phyloP scores from a whole-genome alignment of 208 protist species.

The Herpetomonas muscarum region DNA sequence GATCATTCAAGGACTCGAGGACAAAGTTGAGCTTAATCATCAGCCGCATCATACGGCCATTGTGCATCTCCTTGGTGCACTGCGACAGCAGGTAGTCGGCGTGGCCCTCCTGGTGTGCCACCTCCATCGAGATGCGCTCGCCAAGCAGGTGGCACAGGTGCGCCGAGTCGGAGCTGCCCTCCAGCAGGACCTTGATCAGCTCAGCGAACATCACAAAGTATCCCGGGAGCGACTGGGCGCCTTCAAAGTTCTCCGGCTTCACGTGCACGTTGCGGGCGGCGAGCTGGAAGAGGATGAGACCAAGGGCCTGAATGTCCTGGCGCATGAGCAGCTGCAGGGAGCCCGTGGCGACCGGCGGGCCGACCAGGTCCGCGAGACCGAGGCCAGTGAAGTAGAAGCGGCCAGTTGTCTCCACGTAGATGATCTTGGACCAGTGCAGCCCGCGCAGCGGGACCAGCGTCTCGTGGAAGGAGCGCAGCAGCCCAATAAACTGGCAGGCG shows the following conservation, averaged over 20 bases:
- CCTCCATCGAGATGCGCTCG: slow-evolving; percentile 87
- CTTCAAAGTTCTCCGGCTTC: slow-evolving; percentile 48
- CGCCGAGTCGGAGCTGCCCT: slow-evolving; percentile 51
- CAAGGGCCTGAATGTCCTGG: slow-evolving; percentile 76
- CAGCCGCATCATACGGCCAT: slow-evolving; percentile 94
- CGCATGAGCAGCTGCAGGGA: slow-evolving; percentile 48
- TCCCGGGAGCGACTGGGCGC: slow-evolving; percentile 55
- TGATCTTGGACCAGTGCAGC: slow-evolving; percentile 79
- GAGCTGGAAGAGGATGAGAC: slow-evolving; percentile 79
- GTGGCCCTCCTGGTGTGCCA: slow-evolving; percentile 81
- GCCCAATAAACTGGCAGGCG: slow-evolving; percentile 78
- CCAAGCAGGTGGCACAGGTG: slow-evolving; percentile 73
- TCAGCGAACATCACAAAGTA: slow-evolving; percentile 81
- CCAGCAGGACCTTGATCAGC: slow-evolving; percentile 72
- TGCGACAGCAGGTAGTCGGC: slow-evolving; percentile 89
- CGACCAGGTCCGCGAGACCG: slow-evolving; percentile 72
- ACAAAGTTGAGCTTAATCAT: slow-evolving; percentile 94
- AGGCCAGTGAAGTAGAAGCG: slow-evolving; percentile 84
- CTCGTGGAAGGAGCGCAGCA: slow-evolving; percentile 84
- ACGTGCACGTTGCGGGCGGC: slow-evolving; percentile 59
- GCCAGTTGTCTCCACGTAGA: slow-evolving; percentile 71
- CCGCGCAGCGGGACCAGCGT: slow-evolving; percentile 67
- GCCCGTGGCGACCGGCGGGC: slow-evolving; percentile 29
- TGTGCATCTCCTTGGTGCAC: slow-evolving; percentile 93
- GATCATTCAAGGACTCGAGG: slow-evolving; percentile 77